Conservation (phyloP, 108 stramenopile genomes). For the Pseudonitzschia multiseries region DNA sequence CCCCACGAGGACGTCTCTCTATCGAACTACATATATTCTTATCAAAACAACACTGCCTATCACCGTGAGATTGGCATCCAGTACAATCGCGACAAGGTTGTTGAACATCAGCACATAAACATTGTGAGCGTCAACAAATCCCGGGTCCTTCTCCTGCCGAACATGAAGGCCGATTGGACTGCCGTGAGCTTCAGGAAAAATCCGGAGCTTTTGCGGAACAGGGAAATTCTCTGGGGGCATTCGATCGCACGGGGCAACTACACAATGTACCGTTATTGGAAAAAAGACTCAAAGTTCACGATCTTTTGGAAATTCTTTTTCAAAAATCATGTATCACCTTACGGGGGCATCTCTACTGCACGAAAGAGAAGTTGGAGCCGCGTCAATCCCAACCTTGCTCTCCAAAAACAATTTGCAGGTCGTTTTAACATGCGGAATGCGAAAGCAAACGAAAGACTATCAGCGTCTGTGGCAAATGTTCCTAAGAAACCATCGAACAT, state of each 20-base stretch:
- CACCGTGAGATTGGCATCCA: background rate
- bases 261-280: background rate
- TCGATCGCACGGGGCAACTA: conserved; percentile 14
- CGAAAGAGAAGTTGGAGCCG: too few relatives aligned
- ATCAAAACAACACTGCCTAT: conserved; percentile 10
- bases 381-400: too few relatives aligned
- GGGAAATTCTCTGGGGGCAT: conserved; percentile 5
- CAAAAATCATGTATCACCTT: background rate
- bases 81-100: background rate
- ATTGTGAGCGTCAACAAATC: conserved; percentile 5
- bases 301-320: conserved; percentile 1
- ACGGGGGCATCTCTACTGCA: too few relatives aligned
- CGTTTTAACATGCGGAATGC: too few relatives aligned
- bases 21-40: conserved; percentile 14
- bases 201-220: background rate
- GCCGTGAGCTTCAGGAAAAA: background rate
- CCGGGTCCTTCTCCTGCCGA: conserved; percentile 1
- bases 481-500: too few relatives aligned
- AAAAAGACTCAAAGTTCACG: background rate
- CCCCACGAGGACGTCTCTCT: conserved; percentile 21
- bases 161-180: conserved; percentile 10
- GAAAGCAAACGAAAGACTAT: too few relatives aligned
- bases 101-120: background rate
- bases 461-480: too few relatives aligned
- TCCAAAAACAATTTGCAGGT: too few relatives aligned